Evolutionary conservation across 257 asterid species (phyloP).

Genomic region (Capsicum rhomboideum): DNA sequence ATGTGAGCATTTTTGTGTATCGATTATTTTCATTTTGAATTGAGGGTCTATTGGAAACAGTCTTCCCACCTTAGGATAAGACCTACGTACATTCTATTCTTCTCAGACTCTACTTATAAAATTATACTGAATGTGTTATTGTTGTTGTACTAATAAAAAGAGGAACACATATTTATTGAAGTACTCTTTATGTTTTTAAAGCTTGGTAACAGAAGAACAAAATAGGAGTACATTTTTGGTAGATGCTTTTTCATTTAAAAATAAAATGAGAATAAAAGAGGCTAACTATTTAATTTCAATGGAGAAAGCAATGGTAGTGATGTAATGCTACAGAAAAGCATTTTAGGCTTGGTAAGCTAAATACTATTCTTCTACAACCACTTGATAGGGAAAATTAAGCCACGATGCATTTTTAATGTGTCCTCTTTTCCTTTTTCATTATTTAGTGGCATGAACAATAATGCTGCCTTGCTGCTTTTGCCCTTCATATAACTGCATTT

Average conservation of each 20-base stretch:
- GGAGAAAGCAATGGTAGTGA: not conserved
- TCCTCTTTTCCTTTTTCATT: not conserved
- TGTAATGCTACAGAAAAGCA: not conserved
- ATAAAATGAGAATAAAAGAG: not conserved
- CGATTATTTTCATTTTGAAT: no score
- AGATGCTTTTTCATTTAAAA: not conserved
- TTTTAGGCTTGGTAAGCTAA: not conserved
- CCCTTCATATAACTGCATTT: slow-evolving; percentile 6
- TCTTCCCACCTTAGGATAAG: no score
- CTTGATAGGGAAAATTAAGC: not conserved
- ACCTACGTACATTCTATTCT: no score
- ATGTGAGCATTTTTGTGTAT: no score
- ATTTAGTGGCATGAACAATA: not conserved
- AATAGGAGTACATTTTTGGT: not conserved
- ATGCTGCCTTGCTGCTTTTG: not conserved
- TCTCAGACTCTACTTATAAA: no score
- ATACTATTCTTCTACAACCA: not conserved
- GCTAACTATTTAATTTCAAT: not conserved
- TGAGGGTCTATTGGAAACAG: no score
- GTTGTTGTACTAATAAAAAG: no score
- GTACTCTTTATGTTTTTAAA: not conserved
- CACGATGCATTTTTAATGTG: not conserved
- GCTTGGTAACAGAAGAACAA: not conserved
- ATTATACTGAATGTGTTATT: no score
- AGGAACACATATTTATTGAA: not conserved